Evolutionary conservation across 2,329 filamentous ascomycete species (phyloP).

Genomic region (Neonectria neomacrospora): DNA sequence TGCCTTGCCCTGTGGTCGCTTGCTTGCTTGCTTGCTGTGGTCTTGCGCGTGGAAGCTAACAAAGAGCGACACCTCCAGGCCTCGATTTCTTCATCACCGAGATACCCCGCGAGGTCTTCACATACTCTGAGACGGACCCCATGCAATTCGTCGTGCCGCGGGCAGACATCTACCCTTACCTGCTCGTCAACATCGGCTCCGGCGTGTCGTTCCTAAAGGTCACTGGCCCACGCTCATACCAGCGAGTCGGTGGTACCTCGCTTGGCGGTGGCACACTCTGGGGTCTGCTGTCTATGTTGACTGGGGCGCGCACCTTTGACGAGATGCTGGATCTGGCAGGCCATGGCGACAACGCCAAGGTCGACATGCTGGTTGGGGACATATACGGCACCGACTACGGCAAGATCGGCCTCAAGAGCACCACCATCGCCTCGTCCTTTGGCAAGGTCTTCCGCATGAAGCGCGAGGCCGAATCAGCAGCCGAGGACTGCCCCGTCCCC

Average conservation of each 20-base stretch:
- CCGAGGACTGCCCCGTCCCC: constrained; percentile 74
- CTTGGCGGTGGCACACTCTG: constrained; percentile 97
- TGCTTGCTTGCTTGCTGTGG: not conserved
- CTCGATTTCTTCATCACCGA: constrained; percentile 99
- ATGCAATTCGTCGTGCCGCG: constrained; percentile 87
- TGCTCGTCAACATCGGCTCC: constrained; percentile 97
- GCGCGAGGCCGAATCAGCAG: constrained; percentile 80
- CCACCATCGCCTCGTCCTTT: constrained; percentile 94
- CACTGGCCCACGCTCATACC: constrained; percentile 84
- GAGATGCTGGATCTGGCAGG: constrained; percentile 96
- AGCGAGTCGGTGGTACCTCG: constrained; percentile 94
- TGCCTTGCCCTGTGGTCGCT: constrained; percentile 1
- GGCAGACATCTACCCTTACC: constrained; percentile 91
- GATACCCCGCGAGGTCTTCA: constrained; percentile 96
- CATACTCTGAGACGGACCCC: constrained; percentile 88
- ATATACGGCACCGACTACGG: constrained; percentile 97
- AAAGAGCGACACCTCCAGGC: constrained; percentile 59
- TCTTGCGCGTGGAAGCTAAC: constrained; percentile 22
- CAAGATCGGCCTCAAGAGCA: constrained; percentile 96
- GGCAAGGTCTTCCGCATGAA: constrained; percentile 97
- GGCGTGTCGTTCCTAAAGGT: constrained; percentile 98
- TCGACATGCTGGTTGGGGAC: constrained; percentile 97
- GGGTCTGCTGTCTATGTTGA: constrained; percentile 91
- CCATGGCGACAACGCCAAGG: constrained; percentile 87
- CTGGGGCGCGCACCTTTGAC: constrained; percentile 94